These are phyloP conservation scores for Alternaria triticimaculans DNA, from an alignment of 2,329 filamentous ascomycete species.

Conservation along the genomic window DNA sequence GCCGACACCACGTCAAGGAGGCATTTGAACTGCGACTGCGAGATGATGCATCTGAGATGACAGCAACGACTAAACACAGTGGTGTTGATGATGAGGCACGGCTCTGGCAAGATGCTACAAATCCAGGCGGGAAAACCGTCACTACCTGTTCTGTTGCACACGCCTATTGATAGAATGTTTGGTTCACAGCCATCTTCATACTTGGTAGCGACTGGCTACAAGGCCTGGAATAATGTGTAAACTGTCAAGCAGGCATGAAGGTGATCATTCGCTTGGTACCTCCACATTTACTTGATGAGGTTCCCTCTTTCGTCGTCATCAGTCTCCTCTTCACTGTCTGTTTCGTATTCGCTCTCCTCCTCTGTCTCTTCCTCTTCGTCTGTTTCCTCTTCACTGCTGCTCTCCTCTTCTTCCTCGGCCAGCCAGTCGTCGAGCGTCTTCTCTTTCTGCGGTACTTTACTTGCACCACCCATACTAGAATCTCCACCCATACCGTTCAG, in stretches of 20 bases:
- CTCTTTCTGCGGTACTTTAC: slow-evolving; percentile 54
- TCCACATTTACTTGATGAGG: slow-evolving; percentile 37
- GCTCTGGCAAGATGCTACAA: neutral
- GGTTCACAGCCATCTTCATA: too few relatives aligned
- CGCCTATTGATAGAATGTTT: neutral
- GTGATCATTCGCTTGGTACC: neutral
- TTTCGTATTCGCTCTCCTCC: slow-evolving; percentile 67
- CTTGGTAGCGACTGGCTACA: neutral
- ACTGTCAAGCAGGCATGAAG: neutral
- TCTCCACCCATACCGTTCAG: slow-evolving; percentile 56
- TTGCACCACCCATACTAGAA: slow-evolving; percentile 11
- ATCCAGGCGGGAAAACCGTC: neutral
- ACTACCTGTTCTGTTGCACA: neutral
- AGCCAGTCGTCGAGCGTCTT: slow-evolving; percentile 96
- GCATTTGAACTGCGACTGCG: neutral
- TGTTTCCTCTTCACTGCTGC: slow-evolving; percentile 57
- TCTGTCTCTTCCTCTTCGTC: slow-evolving; percentile 58
- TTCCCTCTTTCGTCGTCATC: slow-evolving; percentile 27
- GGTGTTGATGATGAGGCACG: neutral
- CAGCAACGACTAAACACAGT: neutral
- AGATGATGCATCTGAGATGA: neutral
- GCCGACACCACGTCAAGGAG: neutral
- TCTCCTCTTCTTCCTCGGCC: slow-evolving; percentile 65
- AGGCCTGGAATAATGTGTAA: neutral
- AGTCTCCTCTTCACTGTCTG: slow-evolving; percentile 56